A percentile compares a stretch with the other conserved stretches of the same genome.
Conservation (phyloP, 2,329 filamentous ascomycete species). For the Tolypocladium ovalisporum region DNA sequence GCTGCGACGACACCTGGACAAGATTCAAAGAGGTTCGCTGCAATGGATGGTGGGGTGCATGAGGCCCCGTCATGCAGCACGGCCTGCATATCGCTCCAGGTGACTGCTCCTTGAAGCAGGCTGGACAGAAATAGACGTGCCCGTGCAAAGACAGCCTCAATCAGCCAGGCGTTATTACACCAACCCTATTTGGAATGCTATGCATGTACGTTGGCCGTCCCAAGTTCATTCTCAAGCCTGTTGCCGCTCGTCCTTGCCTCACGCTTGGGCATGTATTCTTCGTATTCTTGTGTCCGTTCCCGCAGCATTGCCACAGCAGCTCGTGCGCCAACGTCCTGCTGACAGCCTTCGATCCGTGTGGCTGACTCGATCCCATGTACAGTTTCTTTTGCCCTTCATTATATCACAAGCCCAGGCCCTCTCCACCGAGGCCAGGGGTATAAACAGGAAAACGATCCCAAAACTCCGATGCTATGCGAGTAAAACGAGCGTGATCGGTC, state of each 20-base stretch:
- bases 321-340: background rate
- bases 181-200: background rate
- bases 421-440: background rate
- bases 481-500: background rate
- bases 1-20: background rate
- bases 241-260: background rate
- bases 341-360: background rate
- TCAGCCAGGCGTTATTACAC: background rate
- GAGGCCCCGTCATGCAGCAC: background rate
- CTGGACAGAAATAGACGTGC: background rate
- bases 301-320: background rate
- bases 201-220: background rate
- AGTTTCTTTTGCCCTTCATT: background rate
- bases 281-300: background rate
- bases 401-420: background rate
- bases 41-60: background rate
- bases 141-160: background rate
- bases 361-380: background rate
- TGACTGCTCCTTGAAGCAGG: background rate
- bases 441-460: background rate
- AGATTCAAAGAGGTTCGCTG: background rate
- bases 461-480: conserved; percentile 13
- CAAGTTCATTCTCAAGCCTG: background rate
- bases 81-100: background rate
- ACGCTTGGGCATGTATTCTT: background rate